Conservation (phyloP, 306 rosid species). For the Cucumis hystrix region DNA sequence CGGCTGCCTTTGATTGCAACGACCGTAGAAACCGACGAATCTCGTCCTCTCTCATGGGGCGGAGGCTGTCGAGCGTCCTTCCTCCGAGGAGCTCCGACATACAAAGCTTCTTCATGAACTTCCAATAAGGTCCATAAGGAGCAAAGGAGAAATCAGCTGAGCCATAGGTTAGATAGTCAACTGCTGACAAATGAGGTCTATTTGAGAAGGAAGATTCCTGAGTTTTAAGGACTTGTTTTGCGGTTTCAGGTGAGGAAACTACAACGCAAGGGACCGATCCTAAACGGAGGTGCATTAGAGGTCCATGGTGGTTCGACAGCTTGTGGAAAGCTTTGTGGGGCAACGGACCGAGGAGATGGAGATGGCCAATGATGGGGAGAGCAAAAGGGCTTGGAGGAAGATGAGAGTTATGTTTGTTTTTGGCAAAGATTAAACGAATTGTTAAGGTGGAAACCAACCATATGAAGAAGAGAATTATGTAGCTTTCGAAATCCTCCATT, state of each 20-base stretch:
- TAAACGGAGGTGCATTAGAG: conserved; percentile 18
- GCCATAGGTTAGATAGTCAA: conserved; percentile 23
- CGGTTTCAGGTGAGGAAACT: conserved; percentile 24
- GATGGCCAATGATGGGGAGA: conserved; percentile 30
- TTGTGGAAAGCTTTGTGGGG: conserved; percentile 35
- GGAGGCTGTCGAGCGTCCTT: conserved; percentile 22
- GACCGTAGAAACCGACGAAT: conserved; percentile 7
- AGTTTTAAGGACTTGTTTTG: conserved; percentile 25
- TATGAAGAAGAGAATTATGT: conserved; percentile 22
- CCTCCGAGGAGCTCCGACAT: conserved; percentile 50
- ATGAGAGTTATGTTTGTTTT: neutral
- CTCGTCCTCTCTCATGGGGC: conserved; percentile 36
- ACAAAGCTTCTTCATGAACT: conserved; percentile 41
- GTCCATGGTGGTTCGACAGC: conserved; percentile 22
- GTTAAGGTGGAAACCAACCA: conserved; percentile 20
- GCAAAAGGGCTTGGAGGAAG: conserved; percentile 28
- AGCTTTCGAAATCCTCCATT: conserved; percentile 29
- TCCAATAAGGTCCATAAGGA: conserved; percentile 35
- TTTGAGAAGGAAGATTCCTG: conserved; percentile 19
- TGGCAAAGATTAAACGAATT: conserved; percentile 18
- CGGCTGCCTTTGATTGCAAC: conserved; percentile 13
- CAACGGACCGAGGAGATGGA: conserved; percentile 26
- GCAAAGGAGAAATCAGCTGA: conserved; percentile 28
- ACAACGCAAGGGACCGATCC: conserved; percentile 27
- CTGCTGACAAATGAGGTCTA: conserved; percentile 11